Conservation (phyloP, 352 stramenopile genomes). For the Blastocystis sp. region DNA sequence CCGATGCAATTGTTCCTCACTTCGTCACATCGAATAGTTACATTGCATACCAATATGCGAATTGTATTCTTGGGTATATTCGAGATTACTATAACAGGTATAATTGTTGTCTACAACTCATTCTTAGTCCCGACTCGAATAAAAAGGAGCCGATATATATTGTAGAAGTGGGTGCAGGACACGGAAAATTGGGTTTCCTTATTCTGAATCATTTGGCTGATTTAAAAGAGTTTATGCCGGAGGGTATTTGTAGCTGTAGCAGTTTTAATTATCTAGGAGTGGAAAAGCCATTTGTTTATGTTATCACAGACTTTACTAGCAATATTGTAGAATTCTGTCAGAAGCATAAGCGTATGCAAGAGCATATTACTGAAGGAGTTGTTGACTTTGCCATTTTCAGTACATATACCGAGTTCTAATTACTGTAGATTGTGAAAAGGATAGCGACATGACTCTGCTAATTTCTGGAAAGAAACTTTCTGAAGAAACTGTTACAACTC, state of each 20-base stretch:
- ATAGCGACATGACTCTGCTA: conserved; percentile 57
- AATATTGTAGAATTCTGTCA: conserved; percentile 68
- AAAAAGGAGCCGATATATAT: conserved; percentile 72
- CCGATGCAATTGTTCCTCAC: conserved; percentile 81
- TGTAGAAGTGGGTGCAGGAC: conserved; percentile 71
- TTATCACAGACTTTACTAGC: conserved; percentile 70
- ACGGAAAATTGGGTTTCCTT: conserved; percentile 71
- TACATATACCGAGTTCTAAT: not conserved
- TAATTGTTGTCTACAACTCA: not conserved
- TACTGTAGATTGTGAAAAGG: conserved; percentile 45
- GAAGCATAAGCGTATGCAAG: conserved; percentile 67
- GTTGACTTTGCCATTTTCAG: conserved; percentile 72
- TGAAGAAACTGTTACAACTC: conserved; percentile 66
- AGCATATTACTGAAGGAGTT: conserved; percentile 66
- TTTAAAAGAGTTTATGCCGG: conserved; percentile 69
- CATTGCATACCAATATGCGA: conserved; percentile 79
- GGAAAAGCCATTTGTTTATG: conserved; percentile 70
- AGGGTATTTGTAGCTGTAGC: conserved; percentile 28
- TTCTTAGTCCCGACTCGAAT: conserved; percentile 50
- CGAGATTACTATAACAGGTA: conserved; percentile 59
- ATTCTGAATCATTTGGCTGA: conserved; percentile 70
- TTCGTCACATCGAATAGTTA: conserved; percentile 86
- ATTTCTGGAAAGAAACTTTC: conserved; percentile 60
- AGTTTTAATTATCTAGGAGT: conserved; percentile 44
- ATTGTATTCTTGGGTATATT: conserved; percentile 66